A percentile compares a stretch with the other conserved stretches of the same genome.
Evolutionary conservation across 2,329 filamentous ascomycete genomes (phyloP).

Genomic region (Ascochyta lentis): DNA sequence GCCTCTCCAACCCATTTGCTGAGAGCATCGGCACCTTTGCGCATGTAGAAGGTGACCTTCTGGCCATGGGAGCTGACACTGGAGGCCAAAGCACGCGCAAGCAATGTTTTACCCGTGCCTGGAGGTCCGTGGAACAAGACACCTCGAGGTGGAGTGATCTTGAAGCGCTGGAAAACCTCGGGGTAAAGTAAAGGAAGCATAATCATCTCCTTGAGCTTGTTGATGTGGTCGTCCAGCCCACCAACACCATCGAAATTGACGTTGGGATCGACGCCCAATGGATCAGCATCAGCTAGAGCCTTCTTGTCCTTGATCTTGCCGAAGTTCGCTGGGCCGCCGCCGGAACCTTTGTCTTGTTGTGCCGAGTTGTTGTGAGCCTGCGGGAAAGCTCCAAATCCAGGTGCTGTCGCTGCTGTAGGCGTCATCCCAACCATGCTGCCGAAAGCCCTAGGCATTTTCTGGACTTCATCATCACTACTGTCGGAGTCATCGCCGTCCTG

Average conservation of each 20-base stretch:
- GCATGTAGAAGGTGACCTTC: conserved; percentile 99
- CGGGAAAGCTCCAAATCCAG: conserved; percentile 59
- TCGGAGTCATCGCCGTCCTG: conserved; percentile 87
- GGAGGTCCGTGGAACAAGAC: conserved; percentile 97
- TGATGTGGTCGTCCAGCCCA: conserved; percentile 90
- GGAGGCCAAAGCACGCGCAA: conserved; percentile 90
- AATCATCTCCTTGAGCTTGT: conserved; percentile 98
- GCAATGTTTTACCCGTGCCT: conserved; percentile 96
- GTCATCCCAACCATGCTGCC: conserved; percentile 71
- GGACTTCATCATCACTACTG: conserved; percentile 92
- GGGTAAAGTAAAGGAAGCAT: conserved; percentile 92
- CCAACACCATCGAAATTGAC: conserved; percentile 96
- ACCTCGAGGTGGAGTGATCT: conserved; percentile 91
- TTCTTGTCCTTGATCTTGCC: conserved; percentile 95
- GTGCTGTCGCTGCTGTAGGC: conserved; percentile 59
- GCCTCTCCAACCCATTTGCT: conserved; percentile 99
- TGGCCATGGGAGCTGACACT: conserved; percentile 86
- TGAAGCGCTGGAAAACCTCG: conserved; percentile 88
- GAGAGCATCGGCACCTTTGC: conserved; percentile 94
- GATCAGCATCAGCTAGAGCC: conserved; percentile 89
- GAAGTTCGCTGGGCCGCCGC: conserved; percentile 77
- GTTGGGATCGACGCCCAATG: conserved; percentile 87
- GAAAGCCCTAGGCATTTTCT: conserved; percentile 61
- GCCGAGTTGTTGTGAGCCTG: conserved; percentile 66
- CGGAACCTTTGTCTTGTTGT: conserved; percentile 55